Base-by-base conservation (phyloP, 352 stramenopile species). In the Globisporangium recalcitrans region DNA sequence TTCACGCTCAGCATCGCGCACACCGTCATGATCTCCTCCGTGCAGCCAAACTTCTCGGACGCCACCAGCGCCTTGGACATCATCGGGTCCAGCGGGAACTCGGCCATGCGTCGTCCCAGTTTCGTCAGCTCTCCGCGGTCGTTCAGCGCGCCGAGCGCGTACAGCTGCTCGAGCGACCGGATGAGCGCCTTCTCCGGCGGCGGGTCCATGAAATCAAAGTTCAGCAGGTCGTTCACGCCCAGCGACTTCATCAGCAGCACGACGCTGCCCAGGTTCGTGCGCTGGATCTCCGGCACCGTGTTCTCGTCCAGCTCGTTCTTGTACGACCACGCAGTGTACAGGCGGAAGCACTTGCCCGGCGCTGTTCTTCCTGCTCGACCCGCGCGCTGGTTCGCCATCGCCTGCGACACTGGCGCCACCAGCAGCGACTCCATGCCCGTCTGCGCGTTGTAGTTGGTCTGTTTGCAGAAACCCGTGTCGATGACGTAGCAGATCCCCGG, bases 191-290 rank as follows among this genome's bases (percentile, higher is more conserved):
- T 98, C 46, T 98, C 90, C 4, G 98, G 97, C 19, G 98, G 98
- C 19, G 96, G 87, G 75, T 99, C 98, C 96, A 99, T 99, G 66
- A 99, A 99, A 76, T 99, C 98, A 67, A 99, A 99, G 69, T 99
- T 83, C 21, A 99, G 73, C 53, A 99, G 72, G 74, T 99, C 97
- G 69, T 99, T 97, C 69, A 99, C 99, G 4, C 98, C 98, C 3
- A 99, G 82, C 65, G 87, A 98, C 75, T 99, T 99, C 61, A 99
- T 91, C 70, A 99, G 89, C 40, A 99, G 78, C 59, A 99, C 97
- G 4, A 99, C 97, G 73, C 96, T 98, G 11, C 88, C 86, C 66
- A 99, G 87, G 68, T 99, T 99, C 13, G 97, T 99, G 19, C 97
- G 77, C 66, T 98, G 83, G 60, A 99, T 99, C 74, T 99, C 97